Evolutionary conservation across 352 stramenopile genomes (phyloP).

Genomic region (Globisporangium polare): DNA sequence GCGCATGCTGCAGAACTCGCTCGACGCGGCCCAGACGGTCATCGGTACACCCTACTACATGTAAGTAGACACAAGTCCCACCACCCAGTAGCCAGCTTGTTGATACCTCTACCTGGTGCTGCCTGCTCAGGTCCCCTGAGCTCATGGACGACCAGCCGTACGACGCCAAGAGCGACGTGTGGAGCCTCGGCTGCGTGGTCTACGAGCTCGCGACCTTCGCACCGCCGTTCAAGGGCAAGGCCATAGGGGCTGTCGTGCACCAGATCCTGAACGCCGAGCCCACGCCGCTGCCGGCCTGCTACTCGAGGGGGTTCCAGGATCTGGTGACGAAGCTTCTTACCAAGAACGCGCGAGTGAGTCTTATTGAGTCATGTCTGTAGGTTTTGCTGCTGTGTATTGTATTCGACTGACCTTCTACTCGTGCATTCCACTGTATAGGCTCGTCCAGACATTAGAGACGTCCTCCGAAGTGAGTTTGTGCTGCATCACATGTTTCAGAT

Average conservation of each 20-base stretch:
- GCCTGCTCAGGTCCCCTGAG: conserved; percentile 51
- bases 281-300: conserved; percentile 21
- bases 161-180: conserved; percentile 72
- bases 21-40: conserved; percentile 51
- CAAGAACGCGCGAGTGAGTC: conserved; percentile 38
- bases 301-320: conserved; percentile 25
- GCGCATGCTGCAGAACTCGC: conserved; percentile 32
- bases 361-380: not conserved
- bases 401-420: not conserved
- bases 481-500: conserved; percentile 28
- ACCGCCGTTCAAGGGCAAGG: conserved; percentile 58
- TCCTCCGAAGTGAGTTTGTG: conserved; percentile 24
- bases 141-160: conserved; percentile 63
- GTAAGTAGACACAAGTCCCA: conserved; percentile 13
- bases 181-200: conserved; percentile 82
- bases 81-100: too few species aligned
- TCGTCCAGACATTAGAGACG: conserved; percentile 20
- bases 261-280: conserved; percentile 41
- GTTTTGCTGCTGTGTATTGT: not conserved
- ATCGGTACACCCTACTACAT: conserved; percentile 78
- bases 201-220: conserved; percentile 62
- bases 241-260: conserved; percentile 53
- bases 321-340: conserved; percentile 33
- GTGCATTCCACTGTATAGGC: conserved; percentile 5
- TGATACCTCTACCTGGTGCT: not conserved